A percentile compares a stretch with the other conserved stretches of the same genome.
phyloP scores from a whole-genome alignment of 148 eudicot species.

The Dianthus caryophyllus region DNA sequence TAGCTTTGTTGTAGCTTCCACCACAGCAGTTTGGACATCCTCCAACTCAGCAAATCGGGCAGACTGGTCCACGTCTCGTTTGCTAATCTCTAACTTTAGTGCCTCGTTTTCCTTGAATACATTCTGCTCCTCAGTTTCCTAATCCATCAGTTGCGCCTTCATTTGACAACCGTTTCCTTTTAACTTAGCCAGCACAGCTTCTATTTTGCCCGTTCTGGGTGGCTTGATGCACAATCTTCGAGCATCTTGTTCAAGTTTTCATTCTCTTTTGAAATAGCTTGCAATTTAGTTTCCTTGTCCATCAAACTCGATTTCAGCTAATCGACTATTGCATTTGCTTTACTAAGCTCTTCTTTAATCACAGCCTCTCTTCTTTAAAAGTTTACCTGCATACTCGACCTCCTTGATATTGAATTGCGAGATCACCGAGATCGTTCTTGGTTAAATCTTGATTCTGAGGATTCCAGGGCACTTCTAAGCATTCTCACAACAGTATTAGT shows the following conservation, averaged over 20 bases:
- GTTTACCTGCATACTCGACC: slow-evolving; percentile 39
- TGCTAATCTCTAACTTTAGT: slow-evolving; percentile 41
- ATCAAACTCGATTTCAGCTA: slow-evolving; percentile 63
- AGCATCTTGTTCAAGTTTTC: slow-evolving; percentile 47
- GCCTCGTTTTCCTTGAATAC: slow-evolving; percentile 51
- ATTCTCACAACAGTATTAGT: slow-evolving; percentile 13
- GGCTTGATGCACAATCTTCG: slow-evolving; percentile 27
- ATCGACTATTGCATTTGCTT: slow-evolving; percentile 46
- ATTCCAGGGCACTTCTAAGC: slow-evolving; percentile 39
- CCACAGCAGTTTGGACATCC: slow-evolving; percentile 45
- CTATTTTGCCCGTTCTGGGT: slow-evolving; percentile 39
- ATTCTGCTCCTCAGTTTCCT: slow-evolving; percentile 47
- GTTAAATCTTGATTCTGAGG: slow-evolving; percentile 48
- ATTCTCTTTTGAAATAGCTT: slow-evolving; percentile 64
- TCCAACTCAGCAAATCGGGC: slow-evolving; percentile 35
- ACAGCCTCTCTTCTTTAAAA: slow-evolving; percentile 53
- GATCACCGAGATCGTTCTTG: slow-evolving; percentile 52
- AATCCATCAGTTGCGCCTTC: slow-evolving; percentile 50
- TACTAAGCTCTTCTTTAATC: slow-evolving; percentile 46
- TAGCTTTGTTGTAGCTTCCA: slow-evolving; percentile 48
- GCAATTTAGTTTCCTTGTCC: slow-evolving; percentile 88
- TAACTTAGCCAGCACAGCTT: slow-evolving; percentile 34
- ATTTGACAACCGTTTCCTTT: slow-evolving; percentile 33
- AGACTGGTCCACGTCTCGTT: slow-evolving; percentile 32
- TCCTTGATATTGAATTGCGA: slow-evolving; percentile 30